Conservation (phyloP, 352 stramenopile genomes). For the Phytopythium litorale region DNA sequence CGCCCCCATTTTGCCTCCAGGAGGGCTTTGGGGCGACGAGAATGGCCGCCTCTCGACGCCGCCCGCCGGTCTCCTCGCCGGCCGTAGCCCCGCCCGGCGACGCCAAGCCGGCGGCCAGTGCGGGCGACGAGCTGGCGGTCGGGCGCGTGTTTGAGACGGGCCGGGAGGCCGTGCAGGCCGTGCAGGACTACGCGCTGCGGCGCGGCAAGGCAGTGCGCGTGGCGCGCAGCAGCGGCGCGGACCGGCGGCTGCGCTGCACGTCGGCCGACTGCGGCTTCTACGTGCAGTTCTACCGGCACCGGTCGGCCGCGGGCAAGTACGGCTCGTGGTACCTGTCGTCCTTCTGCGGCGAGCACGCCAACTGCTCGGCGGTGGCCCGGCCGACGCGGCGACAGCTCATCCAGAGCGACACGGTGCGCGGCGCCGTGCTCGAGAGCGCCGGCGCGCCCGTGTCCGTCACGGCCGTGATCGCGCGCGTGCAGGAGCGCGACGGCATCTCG, state of each 20-base stretch:
- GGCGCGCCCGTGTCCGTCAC: conserved; percentile 14
- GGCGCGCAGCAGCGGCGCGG: conserved; percentile 20
- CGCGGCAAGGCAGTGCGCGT: conserved; percentile 20
- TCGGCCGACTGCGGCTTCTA: conserved; percentile 21
- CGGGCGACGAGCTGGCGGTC: conserved; percentile 9
- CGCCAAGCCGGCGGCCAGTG: background rate
- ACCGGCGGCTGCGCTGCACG: conserved; percentile 21
- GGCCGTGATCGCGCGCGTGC: conserved; percentile 12
- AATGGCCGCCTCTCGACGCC: too few species aligned
- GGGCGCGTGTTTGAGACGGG: conserved; percentile 22
- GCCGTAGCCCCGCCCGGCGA: too few species aligned
- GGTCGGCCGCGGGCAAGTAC: conserved; percentile 17
- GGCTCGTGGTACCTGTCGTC: conserved; percentile 33
- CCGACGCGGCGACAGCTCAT: conserved; percentile 24
- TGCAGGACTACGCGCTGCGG: conserved; percentile 30
- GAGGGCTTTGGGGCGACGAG: too few species aligned
- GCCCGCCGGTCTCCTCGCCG: too few species aligned
- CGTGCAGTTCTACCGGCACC: conserved; percentile 29
- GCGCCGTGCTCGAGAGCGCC: conserved; percentile 12
- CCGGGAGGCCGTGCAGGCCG: conserved; percentile 16
- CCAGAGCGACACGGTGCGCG: conserved; percentile 15
- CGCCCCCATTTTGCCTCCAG: too few species aligned
- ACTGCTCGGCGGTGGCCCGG: conserved; percentile 13
- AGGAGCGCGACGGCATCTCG: conserved; percentile 17
- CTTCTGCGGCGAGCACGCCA: conserved; percentile 15